These are phyloP conservation scores for Jasminum sambac DNA, from an alignment of 257 asterid species.

Conservation along the genomic window DNA sequence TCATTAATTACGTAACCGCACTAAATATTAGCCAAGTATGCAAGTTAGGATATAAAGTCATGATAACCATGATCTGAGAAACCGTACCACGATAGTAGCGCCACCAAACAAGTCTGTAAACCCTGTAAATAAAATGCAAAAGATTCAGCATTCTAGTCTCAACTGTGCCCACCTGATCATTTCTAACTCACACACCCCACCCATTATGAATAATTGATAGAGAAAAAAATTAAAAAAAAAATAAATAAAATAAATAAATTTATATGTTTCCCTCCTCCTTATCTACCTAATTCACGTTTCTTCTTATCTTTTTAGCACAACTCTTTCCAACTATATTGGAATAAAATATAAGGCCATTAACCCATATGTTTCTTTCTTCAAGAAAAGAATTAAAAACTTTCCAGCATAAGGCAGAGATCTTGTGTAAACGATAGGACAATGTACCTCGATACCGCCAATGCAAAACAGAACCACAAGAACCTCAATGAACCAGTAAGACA, in stretches of 20 bases:
- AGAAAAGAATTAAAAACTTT: neutral
- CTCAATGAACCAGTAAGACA: constrained; percentile 86
- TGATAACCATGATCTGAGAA: constrained; percentile 2
- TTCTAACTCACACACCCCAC: neutral
- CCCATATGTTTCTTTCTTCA: neutral
- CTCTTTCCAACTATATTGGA: neutral
- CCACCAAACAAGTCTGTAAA: constrained; percentile 87
- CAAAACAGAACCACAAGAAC: constrained; percentile 87
- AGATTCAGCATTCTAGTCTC: constrained; percentile 24
- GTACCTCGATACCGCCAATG: constrained; percentile 97
- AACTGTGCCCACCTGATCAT: neutral
- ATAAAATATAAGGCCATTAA: neutral
- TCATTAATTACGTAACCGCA: neutral
- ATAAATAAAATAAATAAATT: too few species aligned
- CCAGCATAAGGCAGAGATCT: neutral
- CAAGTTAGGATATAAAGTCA: neutral
- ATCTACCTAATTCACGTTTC: neutral
- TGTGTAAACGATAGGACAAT: neutral
- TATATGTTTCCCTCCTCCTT: too few species aligned
- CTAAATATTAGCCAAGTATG: neutral
- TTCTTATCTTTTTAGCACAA: neutral
- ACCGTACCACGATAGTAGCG: constrained; percentile 80
- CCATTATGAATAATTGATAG: neutral
- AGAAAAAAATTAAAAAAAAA: neutral
- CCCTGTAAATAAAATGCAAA: constrained; percentile 57